Base-by-base conservation (phyloP, 2,329 filamentous ascomycete species). In the Trichoderma polysporum region DNA sequence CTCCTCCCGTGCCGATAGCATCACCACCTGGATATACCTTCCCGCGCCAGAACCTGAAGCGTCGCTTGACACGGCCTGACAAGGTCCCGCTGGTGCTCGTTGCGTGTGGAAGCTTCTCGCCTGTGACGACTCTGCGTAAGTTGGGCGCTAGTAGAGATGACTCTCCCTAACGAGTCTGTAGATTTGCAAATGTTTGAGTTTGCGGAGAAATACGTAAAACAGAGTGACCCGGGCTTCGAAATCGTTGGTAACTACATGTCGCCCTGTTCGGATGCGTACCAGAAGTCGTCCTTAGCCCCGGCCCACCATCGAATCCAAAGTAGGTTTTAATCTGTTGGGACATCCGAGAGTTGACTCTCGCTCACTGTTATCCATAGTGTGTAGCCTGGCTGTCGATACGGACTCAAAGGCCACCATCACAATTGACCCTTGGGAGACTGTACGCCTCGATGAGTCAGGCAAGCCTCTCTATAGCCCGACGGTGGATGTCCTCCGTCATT, bases 401-500 rank as follows among this genome's bases (percentile, higher is more conserved):
- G 62, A 90, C 71, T 88, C 90, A 57, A 89, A 90, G 63, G 86
- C 87, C 72, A 92, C 90, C 88, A 83, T 94, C 68, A 91, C 91
- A 86, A 90, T 94, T 50, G 92, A 95, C 76, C 88, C 90, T 0
- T 94, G 90, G 89, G 93, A 96, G 82, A 90, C 91, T 29, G 56
- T 68, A 31, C 71, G 69, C 57, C 45, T 59, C 41, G 70, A 72
- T 58, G 66, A 64, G n/a, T 19, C 54, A 12, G 66, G 91, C 68
- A 90, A 94, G 78, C 88, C 90, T 70, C 86, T 91, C 68, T 97
- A 97, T 76, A 89, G 91, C 68, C 92, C 92, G 12, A 97, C 93
- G 1, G 93, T 93, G 31, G 86, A 91, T 73, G 93, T 96, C 37
- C 82, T 97, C 58, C 91, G 94, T 73, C 92, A 96, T 78, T 93